Percentiles rank a stretch among this genome's conserved stretches.
phyloP scores from a whole-genome alignment of 345 rosid species.

The Acer saccharum region DNA sequence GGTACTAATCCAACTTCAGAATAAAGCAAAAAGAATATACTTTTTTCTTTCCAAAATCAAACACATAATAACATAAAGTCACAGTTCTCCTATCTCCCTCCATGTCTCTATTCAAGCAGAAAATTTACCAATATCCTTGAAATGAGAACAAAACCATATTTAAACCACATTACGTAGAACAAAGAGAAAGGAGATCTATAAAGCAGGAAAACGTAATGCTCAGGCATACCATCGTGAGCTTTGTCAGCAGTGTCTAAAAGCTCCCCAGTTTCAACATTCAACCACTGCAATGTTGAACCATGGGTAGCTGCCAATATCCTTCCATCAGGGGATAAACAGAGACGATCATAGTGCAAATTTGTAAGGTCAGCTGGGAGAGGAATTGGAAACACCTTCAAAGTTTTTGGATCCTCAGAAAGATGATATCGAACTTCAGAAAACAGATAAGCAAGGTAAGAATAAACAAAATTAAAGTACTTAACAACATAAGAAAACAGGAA shows the following conservation, averaged over 20 bases:
- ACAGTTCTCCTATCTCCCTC: neutral
- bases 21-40: neutral
- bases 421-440: slow-evolving; percentile 76
- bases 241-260: slow-evolving; percentile 86
- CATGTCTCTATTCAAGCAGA: neutral
- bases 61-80: neutral
- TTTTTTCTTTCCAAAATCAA: neutral
- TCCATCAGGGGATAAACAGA: slow-evolving; percentile 87
- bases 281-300: slow-evolving; percentile 85
- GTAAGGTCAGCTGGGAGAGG: slow-evolving; percentile 72
- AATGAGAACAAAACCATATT: neutral
- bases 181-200: neutral
- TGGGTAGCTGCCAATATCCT: slow-evolving; percentile 78
- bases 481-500: neutral
- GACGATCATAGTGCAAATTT: slow-evolving; percentile 69
- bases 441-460: slow-evolving; percentile 22
- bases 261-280: slow-evolving; percentile 79
- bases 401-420: slow-evolving; percentile 97
- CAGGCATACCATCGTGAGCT: slow-evolving; percentile 76
- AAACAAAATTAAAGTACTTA: neutral
- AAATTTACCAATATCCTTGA: too few species aligned
- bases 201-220: slow-evolving; percentile 4
- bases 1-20: neutral
- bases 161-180: neutral
- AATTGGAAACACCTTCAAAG: slow-evolving; percentile 81